Evolutionary conservation across 768 basidiomycete species (phyloP).

Genomic region (Agrocybe praecox): DNA sequence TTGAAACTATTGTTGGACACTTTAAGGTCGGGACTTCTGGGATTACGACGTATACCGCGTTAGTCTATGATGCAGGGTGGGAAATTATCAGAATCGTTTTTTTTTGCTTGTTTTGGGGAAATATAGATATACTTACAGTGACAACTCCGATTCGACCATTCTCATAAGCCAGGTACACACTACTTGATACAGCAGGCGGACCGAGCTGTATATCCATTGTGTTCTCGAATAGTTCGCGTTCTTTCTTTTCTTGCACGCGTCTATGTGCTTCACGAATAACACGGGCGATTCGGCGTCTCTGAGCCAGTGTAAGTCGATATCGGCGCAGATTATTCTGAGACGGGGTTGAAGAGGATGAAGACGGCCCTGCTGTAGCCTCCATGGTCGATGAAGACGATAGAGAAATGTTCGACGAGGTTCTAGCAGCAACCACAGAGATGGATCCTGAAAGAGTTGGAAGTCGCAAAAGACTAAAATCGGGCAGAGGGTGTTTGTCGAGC

Average conservation of each 20-base stretch:
- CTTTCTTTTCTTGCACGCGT: constrained; percentile 1
- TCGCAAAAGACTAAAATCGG: neutral
- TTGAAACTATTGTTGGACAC: neutral
- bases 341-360: neutral
- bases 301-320: neutral
- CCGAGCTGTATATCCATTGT: constrained; percentile 44
- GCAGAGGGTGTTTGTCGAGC: constrained; percentile 20
- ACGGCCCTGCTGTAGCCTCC: neutral
- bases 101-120: constrained; percentile 7
- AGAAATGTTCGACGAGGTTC: neutral
- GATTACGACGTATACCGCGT: constrained; percentile 32
- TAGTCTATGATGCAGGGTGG: constrained; percentile 18
- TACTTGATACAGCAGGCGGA: constrained; percentile 31
- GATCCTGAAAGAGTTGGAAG: neutral
- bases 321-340: neutral
- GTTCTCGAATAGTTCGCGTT: constrained; percentile 29
- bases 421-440: neutral
- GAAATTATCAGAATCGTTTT: no score
- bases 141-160: constrained; percentile 45
- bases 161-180: constrained; percentile 53
- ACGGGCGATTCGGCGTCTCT: neutral
- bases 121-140: constrained; percentile 37
- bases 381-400: neutral
- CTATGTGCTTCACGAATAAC: neutral
- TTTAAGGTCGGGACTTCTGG: constrained; percentile 21